These are phyloP conservation scores for Xylariaceae sp. DNA, from an alignment of 2,329 filamentous ascomycete species.

Conservation along the genomic window DNA sequence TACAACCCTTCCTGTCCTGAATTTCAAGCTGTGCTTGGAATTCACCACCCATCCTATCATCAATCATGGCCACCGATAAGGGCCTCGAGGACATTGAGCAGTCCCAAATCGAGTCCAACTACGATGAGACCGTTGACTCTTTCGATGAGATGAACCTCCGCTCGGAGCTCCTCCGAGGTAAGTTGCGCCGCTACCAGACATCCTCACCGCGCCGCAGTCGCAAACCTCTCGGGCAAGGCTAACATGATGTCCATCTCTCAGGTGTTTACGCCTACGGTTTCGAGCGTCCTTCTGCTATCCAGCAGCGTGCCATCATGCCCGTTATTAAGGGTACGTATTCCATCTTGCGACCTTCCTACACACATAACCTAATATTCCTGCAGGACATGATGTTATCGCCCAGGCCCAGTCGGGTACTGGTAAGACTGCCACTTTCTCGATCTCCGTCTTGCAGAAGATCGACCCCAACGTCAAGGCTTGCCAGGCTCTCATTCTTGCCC, in stretches of 20 bases:
- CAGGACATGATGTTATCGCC: conserved; percentile 97
- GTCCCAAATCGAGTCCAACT: conserved; percentile 99
- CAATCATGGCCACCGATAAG: conserved; percentile 98
- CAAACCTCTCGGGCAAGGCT: conserved; percentile 8
- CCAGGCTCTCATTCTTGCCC: conserved; percentile 96
- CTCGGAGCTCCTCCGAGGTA: conserved; percentile 88
- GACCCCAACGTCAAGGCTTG: conserved; percentile 91
- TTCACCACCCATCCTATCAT: conserved; percentile 53
- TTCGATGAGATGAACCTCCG: conserved; percentile 99
- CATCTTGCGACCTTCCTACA: background rate
- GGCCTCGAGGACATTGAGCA: conserved; percentile 76
- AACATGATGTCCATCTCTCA: conserved; percentile 32
- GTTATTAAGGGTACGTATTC: conserved; percentile 87
- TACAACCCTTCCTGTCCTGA: conserved; percentile 44
- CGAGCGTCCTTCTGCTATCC: conserved; percentile 98
- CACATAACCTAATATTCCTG: conserved; percentile 14
- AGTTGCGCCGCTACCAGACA: conserved; percentile 15
- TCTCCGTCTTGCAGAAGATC: conserved; percentile 98
- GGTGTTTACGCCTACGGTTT: conserved; percentile 99
- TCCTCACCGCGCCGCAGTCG: conserved; percentile 11
- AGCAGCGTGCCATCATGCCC: conserved; percentile 99
- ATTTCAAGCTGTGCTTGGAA: conserved; percentile 77
- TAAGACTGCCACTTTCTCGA: conserved; percentile 99
- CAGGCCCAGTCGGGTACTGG: conserved; percentile 99
- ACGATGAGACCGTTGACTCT: conserved; percentile 98